Evolutionary conservation across 495 filamentous ascomycete genomes (phyloP).

Genomic region (Aspergillus wentii): DNA sequence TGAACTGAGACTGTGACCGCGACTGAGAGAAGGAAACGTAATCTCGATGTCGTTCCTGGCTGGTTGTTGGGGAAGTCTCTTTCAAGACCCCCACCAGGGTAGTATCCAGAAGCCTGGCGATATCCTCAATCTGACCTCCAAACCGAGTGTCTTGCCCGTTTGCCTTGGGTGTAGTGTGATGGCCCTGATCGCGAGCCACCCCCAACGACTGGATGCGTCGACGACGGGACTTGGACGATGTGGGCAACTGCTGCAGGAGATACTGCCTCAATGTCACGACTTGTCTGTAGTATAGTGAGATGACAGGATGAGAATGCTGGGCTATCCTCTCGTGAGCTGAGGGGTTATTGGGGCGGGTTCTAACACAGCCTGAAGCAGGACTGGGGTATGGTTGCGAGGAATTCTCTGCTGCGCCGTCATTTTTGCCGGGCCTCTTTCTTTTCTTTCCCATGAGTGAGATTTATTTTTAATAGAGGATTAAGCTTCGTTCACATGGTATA

Average conservation of each 20-base stretch:
- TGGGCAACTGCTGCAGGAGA: constrained; percentile 50
- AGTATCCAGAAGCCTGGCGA: constrained; percentile 59
- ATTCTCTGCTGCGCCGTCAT: too few species aligned
- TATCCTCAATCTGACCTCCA: constrained; percentile 5
- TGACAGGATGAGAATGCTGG: constrained; percentile 65
- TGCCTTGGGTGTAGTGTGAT: too few species aligned
- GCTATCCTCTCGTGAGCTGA: too few species aligned
- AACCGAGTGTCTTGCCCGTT: neutral
- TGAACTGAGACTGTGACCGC: constrained; percentile 23
- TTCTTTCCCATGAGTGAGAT: constrained; percentile 34
- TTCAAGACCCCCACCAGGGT: constrained; percentile 57
- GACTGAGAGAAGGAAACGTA: constrained; percentile 67
- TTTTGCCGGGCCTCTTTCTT: constrained; percentile 36
- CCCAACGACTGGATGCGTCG: constrained; percentile 40
- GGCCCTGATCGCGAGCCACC: too few species aligned
- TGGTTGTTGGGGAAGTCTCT: constrained; percentile 21
- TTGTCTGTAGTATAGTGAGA: constrained; percentile 68
- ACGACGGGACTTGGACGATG: constrained; percentile 46
- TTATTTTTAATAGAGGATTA: neutral
- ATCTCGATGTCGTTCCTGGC: constrained; percentile 46
- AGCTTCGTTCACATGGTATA: too few species aligned
- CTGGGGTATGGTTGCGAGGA: too few species aligned
- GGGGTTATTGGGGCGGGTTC: too few species aligned
- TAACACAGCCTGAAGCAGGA: too few species aligned
- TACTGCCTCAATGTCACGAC: constrained; percentile 69